These are phyloP conservation scores for Annulohypoxylon stygium DNA, from an alignment of 495 filamentous ascomycete species.

Conservation along the genomic window DNA sequence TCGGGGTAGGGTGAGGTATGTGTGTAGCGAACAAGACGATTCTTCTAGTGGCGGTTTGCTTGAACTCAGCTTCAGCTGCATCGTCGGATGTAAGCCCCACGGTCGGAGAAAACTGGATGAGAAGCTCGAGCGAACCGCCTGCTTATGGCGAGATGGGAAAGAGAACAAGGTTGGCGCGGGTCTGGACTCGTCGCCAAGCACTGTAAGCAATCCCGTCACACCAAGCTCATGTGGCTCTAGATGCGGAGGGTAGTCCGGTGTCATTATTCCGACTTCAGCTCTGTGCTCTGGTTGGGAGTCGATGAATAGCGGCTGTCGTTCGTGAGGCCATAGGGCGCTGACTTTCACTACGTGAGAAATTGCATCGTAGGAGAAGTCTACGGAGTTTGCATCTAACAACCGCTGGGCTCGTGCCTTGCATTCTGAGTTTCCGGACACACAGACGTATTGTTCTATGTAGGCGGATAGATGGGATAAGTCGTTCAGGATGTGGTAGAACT, in stretches of 20 bases:
- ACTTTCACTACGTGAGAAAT: slow-evolving; percentile 74
- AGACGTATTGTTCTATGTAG: slow-evolving; percentile 71
- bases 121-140: slow-evolving; percentile 64
- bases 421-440: slow-evolving; percentile 55
- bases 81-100: slow-evolving; percentile 88
- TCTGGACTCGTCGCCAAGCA: slow-evolving; percentile 79
- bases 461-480: slow-evolving; percentile 66
- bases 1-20: slow-evolving; percentile 89
- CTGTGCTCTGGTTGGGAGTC: slow-evolving; percentile 53
- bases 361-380: slow-evolving; percentile 85
- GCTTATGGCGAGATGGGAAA: slow-evolving; percentile 86
- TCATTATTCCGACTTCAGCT: slow-evolving; percentile 88
- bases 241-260: slow-evolving; percentile 68
- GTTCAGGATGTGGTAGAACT: slow-evolving; percentile 76
- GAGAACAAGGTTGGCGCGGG: slow-evolving; percentile 81
- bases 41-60: slow-evolving; percentile 56
- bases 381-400: slow-evolving; percentile 65
- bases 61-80: slow-evolving; percentile 69
- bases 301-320: slow-evolving; percentile 56
- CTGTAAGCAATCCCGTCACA: slow-evolving; percentile 82
- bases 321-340: slow-evolving; percentile 70
- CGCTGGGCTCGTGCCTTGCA: slow-evolving; percentile 52
- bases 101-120: slow-evolving; percentile 71
- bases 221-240: slow-evolving; percentile 78
- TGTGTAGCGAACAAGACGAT: slow-evolving; percentile 75